Base-by-base conservation (phyloP, 768 basidiomycete genomes). In the Rhizopogon salebrosus region DNA sequence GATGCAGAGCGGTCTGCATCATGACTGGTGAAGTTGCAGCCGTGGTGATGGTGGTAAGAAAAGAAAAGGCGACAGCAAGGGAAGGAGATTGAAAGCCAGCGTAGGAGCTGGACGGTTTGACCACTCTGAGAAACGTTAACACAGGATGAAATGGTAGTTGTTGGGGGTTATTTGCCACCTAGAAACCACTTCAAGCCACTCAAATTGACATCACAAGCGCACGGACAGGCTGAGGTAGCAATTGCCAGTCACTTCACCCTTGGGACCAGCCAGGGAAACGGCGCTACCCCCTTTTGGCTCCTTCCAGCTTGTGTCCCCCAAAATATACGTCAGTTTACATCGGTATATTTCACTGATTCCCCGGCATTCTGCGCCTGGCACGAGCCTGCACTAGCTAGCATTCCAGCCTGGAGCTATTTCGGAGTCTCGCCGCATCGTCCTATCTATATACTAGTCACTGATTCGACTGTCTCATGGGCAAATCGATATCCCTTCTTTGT, bases 1-100 rank as follows among this genome's bases (percentile, higher is more conserved):
- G 85, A 58, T 70, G 63, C 49, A 86, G 77, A 65, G 81, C 84
- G 62, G 86, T 80, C 73, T 86, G 83, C 87, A 90, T 89, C 59
- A 74, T 79, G 68, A 72, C 69, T 6, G 69, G 67, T 48, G 71
- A 62, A 66, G 76, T 75, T 63, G 69, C 72, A 63, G 80, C 76
- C 76, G 77, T 79, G 75, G 74, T 84, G 78, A 76, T 70, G 66
- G 60, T 60, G 51, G 31, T 41, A 40, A 54, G 56, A 31, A 42
- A 62, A 55, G 64, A 51, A 40, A 48, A 52, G 48, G 54, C 36
- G 49, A 49, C n/a, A 40, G 49, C 51, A 46, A 55, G 63, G 43
- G 59, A 61, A 57, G 46, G 59, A 63, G 63, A 67, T 67, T 67
- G 66, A 68, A 70, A 70, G 66, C 66, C 66, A 70, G 68, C 68